Percentiles rank a stretch among this genome's conserved stretches.
Conservation (phyloP, 2,329 filamentous ascomycete species). For the Fusarium caatingaense region DNA sequence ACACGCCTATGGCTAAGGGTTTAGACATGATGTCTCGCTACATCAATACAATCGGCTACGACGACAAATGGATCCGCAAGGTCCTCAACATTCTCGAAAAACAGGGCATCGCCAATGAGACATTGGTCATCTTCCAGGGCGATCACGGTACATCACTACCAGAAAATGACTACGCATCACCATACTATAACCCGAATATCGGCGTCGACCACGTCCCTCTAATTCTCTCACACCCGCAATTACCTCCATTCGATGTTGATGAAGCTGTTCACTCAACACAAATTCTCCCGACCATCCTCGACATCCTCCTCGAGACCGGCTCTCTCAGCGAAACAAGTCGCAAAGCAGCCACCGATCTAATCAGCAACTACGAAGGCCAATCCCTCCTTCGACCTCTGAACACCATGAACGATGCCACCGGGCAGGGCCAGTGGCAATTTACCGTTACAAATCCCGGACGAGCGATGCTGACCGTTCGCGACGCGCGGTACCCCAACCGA, state of each 20-base stretch:
- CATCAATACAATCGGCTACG: conserved; percentile 49
- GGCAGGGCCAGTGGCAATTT: conserved; percentile 50
- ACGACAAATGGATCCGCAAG: conserved; percentile 49
- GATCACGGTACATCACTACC: conserved; percentile 51
- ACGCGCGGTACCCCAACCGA: conserved; percentile 46
- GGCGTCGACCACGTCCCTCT: conserved; percentile 49
- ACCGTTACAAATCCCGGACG: conserved; percentile 51
- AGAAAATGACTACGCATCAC: conserved; percentile 47
- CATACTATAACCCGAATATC: conserved; percentile 50
- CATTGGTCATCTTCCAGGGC: conserved; percentile 49
- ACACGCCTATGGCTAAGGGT: conserved; percentile 44
- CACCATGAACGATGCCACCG: conserved; percentile 17
- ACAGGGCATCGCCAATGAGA: conserved; percentile 50
- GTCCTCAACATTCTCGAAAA: conserved; percentile 48
- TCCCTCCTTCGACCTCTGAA: conserved; percentile 46
- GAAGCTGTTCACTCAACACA: conserved; percentile 48
- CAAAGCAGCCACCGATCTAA: conserved; percentile 41
- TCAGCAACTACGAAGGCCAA: conserved; percentile 50
- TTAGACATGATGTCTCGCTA: conserved; percentile 49
- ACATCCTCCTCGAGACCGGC: conserved; percentile 48
- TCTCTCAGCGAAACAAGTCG: conserved; percentile 42
- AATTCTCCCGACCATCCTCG: conserved; percentile 50
- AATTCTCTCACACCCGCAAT: conserved; percentile 48
- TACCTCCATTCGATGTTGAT: conserved; percentile 46
- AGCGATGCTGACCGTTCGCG: conserved; percentile 50